Evolutionary conservation across 1,139 yeast genomes (phyloP), one percentile per base, ranked within the genome.

Genomic region (Saccharomycopsis crataegensis): DNA sequence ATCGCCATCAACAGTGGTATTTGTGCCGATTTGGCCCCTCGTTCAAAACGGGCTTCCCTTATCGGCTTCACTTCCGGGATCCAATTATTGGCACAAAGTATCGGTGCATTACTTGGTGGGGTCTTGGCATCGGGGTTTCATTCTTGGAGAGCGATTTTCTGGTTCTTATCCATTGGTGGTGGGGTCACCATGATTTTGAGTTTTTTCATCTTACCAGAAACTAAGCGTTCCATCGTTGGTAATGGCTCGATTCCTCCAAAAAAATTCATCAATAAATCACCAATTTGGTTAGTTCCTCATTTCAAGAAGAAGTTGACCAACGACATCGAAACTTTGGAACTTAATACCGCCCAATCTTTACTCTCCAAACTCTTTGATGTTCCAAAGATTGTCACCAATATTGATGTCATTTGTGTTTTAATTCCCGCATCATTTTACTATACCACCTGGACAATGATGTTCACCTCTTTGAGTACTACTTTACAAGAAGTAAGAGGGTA

Each of bases 81-180:
- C n/a, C 77, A 82, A 3, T 72, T 85, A 8, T 62, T 85, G 17
- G 95, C 94, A 1, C 85, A 82, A 62, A 89, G 88, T 0, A 72
- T 86, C 57, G 91, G 95, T 6, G 89, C 94, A 0, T 68, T 87
- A 11, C 68, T 87, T 32, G 96, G 96, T 22, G 86, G 91, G 7
- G 79, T 76, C 0, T 65, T 87, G 41, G 52, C 45, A 11, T 77
- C 82, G 2, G 68, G 78, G 1, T 66, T 75, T 16, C 78, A 84
- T 72, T 76, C 78, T 11, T 87, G 95, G 94, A 73, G 89, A 57
- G 82, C 88, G 0, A 80, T 86, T 28, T 88, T 87, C 62, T 83
- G 88, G 80, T 84, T 86, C 58, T 67, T 86, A 51, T 81, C 85
- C 4, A 80, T 85, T 28, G 77, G 82, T 4, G 75, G 83, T 16